Base-by-base conservation (phyloP, 306 rosid species). In the Luffa aegyptiaca region DNA sequence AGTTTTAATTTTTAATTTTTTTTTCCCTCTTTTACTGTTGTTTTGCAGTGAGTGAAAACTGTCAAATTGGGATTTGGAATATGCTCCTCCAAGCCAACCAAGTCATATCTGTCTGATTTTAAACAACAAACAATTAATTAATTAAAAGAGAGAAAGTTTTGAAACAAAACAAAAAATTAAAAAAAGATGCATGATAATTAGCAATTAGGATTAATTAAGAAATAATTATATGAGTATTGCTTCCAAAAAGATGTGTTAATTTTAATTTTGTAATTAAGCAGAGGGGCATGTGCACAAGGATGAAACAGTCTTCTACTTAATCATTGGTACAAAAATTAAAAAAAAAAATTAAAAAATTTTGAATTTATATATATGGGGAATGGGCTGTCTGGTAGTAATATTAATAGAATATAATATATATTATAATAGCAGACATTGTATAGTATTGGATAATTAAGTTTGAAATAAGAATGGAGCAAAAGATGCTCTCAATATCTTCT, bases 401-500 rank as follows among this genome's bases (percentile, higher is more conserved):
- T 65, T 64, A 68, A 68, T 41, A 68, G 8, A 41, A 42, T 61
- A 9, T 10, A 26, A 39, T 37, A 14, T 61, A 9, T 10, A 26
- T 18, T 37, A 14, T 2, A 45, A 74, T 35, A 74, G 51, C 16
- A 69, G 75, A 69, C 75, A 69, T 69, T 5, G 75, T 37, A 20
- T 58, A 21, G 31, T 42, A 53, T 75, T 75, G 79, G 79, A 75
- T 75, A 75, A 75, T 52, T 75, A 75, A 75, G 63, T 51, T 51
- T 35, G 6, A 2, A 35, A 51, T 51, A n/a, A 74, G 78, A 73
- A 69, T 69, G 31, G 53, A 69, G 26, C 8, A 71, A 44, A 75
- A 75, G 79, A 75, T 75, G 79, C 79, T 75, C 61, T 75, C 63
- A 52, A 36, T 69, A 42, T 75, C 63, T 75, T 75, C 17, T 2